Conservation (phyloP, 2,329 filamentous ascomycete species). For the Mariannaea sp. region DNA sequence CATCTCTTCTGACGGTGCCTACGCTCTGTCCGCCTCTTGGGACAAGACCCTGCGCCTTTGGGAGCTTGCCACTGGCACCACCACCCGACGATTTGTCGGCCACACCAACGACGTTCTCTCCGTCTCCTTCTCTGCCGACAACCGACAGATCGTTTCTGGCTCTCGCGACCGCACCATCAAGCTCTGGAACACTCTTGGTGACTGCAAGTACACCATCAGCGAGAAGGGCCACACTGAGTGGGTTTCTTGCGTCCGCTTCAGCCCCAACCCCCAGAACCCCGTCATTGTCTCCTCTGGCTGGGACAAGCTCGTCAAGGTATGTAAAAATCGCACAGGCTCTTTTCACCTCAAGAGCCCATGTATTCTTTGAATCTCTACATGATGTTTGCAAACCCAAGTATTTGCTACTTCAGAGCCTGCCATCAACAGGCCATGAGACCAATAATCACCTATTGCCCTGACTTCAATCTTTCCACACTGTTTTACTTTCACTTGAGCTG, state of each 20-base stretch:
- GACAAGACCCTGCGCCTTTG: slow-evolving; percentile 99
- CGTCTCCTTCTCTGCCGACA: slow-evolving; percentile 99
- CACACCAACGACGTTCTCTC: slow-evolving; percentile 99
- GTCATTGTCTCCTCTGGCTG: slow-evolving; percentile 98
- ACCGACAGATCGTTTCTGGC: slow-evolving; percentile 99
- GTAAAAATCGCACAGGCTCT: slow-evolving; percentile 46
- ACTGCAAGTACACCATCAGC: slow-evolving; percentile 99
- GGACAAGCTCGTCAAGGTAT: slow-evolving; percentile 99
- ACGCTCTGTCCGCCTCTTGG: slow-evolving; percentile 98
- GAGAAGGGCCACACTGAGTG: slow-evolving; percentile 99
- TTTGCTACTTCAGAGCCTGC: slow-evolving; percentile 99
- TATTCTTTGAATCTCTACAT: slow-evolving; percentile 55
- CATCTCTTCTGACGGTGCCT: slow-evolving; percentile 99
- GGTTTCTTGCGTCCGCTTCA: slow-evolving; percentile 99
- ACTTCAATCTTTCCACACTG: slow-evolving; percentile 49
- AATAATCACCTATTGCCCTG: slow-evolving; percentile 86
- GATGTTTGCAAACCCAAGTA: slow-evolving; percentile 95
- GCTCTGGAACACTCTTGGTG: slow-evolving; percentile 99
- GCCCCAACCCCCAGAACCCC: slow-evolving; percentile 99
- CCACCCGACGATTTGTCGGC: slow-evolving; percentile 97
- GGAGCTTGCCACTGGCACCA: slow-evolving; percentile 97
- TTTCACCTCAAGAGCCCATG: not conserved
- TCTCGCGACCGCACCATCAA: slow-evolving; percentile 99
- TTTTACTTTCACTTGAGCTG: not conserved
- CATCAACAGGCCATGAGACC: slow-evolving; percentile 89